These are phyloP conservation scores for Coemansia sp. DNA, from an alignment of 192 early-diverging fungal species.

Conservation along the genomic window DNA sequence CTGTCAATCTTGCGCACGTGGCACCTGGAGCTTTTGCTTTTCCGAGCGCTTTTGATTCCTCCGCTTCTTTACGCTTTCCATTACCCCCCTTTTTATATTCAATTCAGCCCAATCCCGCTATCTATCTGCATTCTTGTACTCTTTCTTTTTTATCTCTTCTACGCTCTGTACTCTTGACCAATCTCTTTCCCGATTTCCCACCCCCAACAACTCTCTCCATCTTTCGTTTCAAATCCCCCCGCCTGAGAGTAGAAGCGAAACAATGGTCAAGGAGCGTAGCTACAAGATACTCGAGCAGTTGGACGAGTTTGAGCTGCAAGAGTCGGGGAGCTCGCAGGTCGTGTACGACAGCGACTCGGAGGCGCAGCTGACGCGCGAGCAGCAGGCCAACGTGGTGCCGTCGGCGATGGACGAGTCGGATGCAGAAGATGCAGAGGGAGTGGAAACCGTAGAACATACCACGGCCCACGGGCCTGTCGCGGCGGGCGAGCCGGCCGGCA, in stretches of 20 bases:
- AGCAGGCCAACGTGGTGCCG: constrained; percentile 31
- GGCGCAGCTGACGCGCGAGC: constrained; percentile 25
- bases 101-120: neutral
- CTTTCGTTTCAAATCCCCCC: neutral
- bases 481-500: neutral
- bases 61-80: no score
- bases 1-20: no score
- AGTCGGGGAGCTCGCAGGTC: constrained; percentile 17
- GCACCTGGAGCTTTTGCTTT: no score
- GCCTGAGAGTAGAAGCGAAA: neutral
- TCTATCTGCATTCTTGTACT: constrained; percentile 4
- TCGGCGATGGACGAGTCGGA: constrained; percentile 20
- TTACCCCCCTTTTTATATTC: no score
- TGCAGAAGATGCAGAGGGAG: constrained; percentile 4
- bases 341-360: constrained; percentile 22
- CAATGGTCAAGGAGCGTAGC: constrained; percentile 44
- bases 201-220: neutral
- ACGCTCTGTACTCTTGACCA: neutral
- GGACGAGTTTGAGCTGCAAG: constrained; percentile 48
- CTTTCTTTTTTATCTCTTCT: neutral
- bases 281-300: constrained; percentile 52
- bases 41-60: no score
- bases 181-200: neutral
- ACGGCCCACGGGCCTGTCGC: neutral
- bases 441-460: neutral